A percentile compares a stretch with the other conserved stretches of the same genome.
Evolutionary conservation across 768 basidiomycete genomes (phyloP).

Genomic region (Bullera alba): DNA sequence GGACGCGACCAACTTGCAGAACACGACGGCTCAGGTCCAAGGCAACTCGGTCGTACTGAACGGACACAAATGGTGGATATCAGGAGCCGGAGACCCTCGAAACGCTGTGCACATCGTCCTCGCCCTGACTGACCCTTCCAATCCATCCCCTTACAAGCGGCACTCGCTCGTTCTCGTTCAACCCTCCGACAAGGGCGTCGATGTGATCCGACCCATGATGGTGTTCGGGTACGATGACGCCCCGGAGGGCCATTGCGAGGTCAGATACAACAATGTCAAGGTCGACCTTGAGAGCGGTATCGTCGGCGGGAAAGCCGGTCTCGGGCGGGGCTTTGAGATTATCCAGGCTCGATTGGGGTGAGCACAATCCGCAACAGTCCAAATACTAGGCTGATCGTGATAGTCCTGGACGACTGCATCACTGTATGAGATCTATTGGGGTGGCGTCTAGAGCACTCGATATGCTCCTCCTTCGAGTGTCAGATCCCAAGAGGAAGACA

Average conservation of each 20-base stretch:
- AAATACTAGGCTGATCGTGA: constrained; percentile 50
- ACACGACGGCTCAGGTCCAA: constrained; percentile 72
- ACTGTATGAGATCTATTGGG: constrained; percentile 97
- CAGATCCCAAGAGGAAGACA: constrained; percentile 83
- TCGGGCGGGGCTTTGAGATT: constrained; percentile 87
- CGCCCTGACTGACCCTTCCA: constrained; percentile 70
- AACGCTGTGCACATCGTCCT: constrained; percentile 85
- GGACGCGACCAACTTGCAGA: constrained; percentile 76
- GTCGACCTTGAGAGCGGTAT: constrained; percentile 77
- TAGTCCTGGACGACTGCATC: constrained; percentile 90
- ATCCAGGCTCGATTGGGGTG: constrained; percentile 34
- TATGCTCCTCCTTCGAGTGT: constrained; percentile 79
- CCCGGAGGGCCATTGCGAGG: constrained; percentile 92
- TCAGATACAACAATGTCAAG: constrained; percentile 88
- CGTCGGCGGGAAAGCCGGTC: constrained; percentile 56
- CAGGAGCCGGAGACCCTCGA: constrained; percentile 89
- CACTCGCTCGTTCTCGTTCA: constrained; percentile 97
- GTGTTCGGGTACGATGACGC: constrained; percentile 94
- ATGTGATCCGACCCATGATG: constrained; percentile 80
- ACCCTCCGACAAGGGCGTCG: constrained; percentile 75
- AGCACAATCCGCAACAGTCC: constrained; percentile 1
- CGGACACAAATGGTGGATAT: constrained; percentile 98
- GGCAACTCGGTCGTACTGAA: constrained; percentile 89
- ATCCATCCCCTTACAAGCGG: constrained; percentile 67
- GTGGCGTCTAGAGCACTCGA: constrained; percentile 77